phyloP scores from a whole-genome alignment of 2,329 filamentous ascomycete species.

The Cercospora janseana region DNA sequence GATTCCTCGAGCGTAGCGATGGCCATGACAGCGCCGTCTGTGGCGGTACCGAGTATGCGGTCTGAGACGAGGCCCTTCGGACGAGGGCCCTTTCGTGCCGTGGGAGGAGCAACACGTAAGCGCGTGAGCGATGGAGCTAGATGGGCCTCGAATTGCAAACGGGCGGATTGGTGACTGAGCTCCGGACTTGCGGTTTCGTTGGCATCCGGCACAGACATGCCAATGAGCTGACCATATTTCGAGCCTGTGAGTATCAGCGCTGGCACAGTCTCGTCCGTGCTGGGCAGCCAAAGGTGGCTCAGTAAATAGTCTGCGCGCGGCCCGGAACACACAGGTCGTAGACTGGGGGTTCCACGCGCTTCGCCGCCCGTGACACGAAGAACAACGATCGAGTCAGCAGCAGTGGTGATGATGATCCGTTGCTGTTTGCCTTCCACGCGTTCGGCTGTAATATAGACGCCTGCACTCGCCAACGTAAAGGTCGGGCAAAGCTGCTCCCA shows the following conservation, averaged over 20 bases:
- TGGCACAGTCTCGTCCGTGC: not conserved
- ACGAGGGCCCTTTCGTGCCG: slow-evolving; percentile 39
- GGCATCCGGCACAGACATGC: slow-evolving; percentile 22
- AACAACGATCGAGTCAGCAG: slow-evolving; percentile 53
- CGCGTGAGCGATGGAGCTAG: slow-evolving; percentile 45
- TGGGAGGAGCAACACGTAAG: slow-evolving; percentile 48
- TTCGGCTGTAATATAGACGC: slow-evolving; percentile 50
- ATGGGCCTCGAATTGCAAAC: slow-evolving; percentile 41
- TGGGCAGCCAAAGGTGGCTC: slow-evolving; percentile 26
- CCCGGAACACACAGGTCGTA: slow-evolving; percentile 30
- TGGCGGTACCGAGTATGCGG: slow-evolving; percentile 51
- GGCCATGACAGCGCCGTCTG: slow-evolving; percentile 53
- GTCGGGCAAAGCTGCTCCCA: slow-evolving; percentile 36
- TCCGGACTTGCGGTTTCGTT: slow-evolving; percentile 5
- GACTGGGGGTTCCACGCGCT: slow-evolving; percentile 29
- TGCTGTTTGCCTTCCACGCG: slow-evolving; percentile 27
- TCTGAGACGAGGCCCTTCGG: slow-evolving; percentile 44
- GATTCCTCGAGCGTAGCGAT: slow-evolving; percentile 64
- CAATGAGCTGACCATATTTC: slow-evolving; percentile 30
- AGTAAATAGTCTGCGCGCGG: slow-evolving; percentile 27
- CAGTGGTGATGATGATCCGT: slow-evolving; percentile 56
- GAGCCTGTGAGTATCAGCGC: slow-evolving; percentile 22
- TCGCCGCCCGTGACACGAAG: slow-evolving; percentile 42
- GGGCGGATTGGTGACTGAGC: slow-evolving; percentile 1
- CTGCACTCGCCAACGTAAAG: slow-evolving; percentile 38